Evolutionary conservation across 1,139 yeast species (phyloP).

Genomic region (Kurtzmaniella quercitrusa): DNA sequence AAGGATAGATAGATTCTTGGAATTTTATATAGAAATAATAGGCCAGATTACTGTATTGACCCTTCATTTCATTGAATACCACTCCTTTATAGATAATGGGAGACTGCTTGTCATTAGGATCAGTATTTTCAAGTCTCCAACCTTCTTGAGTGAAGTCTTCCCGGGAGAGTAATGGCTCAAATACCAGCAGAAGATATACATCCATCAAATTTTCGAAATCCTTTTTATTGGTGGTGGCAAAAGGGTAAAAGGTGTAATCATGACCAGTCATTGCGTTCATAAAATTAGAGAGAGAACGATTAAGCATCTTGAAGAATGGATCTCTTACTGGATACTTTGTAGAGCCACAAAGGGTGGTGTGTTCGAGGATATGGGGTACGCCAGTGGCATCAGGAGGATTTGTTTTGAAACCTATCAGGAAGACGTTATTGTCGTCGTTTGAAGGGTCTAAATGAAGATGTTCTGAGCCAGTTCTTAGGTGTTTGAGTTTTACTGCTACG

Average conservation of each 20-base stretch:
- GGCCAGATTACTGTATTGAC: constrained; percentile 87
- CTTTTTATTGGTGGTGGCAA: constrained; percentile 82
- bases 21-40: constrained; percentile 82
- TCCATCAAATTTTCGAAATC: constrained; percentile 84
- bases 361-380: constrained; percentile 93
- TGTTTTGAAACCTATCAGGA: constrained; percentile 86
- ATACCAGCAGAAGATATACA: constrained; percentile 84
- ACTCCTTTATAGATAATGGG: constrained; percentile 86
- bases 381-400: constrained; percentile 94
- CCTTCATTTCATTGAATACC: constrained; percentile 97
- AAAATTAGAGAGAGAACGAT: constrained; percentile 79
- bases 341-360: constrained; percentile 93
- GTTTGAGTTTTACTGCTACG: constrained; percentile 71
- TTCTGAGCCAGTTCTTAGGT: constrained; percentile 64
- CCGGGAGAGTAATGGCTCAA: constrained; percentile 71
- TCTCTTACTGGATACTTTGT: constrained; percentile 88
- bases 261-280: constrained; percentile 99
- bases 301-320: constrained; percentile 96
- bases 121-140: constrained; percentile 87
- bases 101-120: constrained; percentile 49
- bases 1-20: constrained; percentile 81
- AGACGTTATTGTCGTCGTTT: constrained; percentile 79
- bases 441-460: constrained; percentile 80
- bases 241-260: constrained; percentile 93
- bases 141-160: constrained; percentile 95